Evolutionary conservation across 345 rosid genomes (phyloP).

Genomic region (Syzygium grande): DNA sequence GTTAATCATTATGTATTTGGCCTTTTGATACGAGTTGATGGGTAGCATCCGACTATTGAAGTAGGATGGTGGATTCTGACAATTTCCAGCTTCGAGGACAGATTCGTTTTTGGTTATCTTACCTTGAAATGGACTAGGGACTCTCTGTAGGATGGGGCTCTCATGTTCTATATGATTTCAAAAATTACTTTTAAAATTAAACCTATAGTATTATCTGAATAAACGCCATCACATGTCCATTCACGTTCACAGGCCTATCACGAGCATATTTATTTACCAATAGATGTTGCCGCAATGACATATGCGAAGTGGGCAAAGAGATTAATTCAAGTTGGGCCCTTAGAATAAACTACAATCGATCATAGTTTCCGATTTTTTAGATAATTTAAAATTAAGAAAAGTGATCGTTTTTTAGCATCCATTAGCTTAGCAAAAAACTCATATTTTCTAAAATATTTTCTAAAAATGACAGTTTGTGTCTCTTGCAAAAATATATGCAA

Average conservation of each 20-base stretch:
- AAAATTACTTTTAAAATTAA: too few species aligned
- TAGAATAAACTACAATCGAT: not conserved
- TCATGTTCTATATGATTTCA: not conserved
- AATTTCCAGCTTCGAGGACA: not conserved
- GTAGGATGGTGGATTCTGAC: not conserved
- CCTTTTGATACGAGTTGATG: not conserved
- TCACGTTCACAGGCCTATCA: too few species aligned
- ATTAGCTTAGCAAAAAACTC: rapidly evolving
- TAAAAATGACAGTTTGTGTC: not conserved
- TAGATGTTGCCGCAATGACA: too few species aligned
- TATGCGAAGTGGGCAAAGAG: not conserved
- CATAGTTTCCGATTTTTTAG: not conserved
- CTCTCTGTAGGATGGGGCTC: not conserved
- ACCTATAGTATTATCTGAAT: too few species aligned
- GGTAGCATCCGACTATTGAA: not conserved
- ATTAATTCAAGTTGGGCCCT: not conserved
- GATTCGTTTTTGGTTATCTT: not conserved
- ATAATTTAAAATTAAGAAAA: not conserved
- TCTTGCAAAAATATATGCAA: not conserved
- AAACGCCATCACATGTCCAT: too few species aligned
- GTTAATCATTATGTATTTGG: not conserved
- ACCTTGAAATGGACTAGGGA: not conserved
- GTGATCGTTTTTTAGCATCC: not conserved
- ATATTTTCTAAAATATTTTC: not conserved
- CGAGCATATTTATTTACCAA: too few species aligned